Base-by-base conservation (phyloP, 768 basidiomycete species). In the Gloeopeniophorella convolvens region DNA sequence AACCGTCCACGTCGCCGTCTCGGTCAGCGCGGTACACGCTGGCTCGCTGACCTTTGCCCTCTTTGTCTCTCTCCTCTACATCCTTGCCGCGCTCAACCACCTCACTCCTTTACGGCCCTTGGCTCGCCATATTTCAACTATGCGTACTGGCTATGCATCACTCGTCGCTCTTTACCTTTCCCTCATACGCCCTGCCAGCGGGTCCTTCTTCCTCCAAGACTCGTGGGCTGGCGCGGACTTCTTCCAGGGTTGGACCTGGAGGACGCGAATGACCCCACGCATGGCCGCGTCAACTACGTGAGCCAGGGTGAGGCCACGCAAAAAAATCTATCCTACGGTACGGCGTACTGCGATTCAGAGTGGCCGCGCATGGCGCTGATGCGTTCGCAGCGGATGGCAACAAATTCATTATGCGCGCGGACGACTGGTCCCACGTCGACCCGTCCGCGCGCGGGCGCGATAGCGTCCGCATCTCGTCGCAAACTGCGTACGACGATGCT, bases 231-330 rank as follows among this genome's bases (percentile, higher is more conserved):
- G 73, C 31, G 7, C 46, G 11, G 66, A 68, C 58, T 84, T 84
- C 59, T 67, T 75, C 50, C 43, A 68, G 16, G 51, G 50, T 5
- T 84, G 74, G 68, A 63, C 59, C 1, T 83, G 75, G 70, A 78
- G 55, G 73, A 72, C 7, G 45, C 62, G 23, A 59, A 72, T 49
- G 82, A 84, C 60, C 81, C 80, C n/a, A 84, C 82, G 0, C 76
- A 82, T 53, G 82, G 82, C n/a, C 67, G 76, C 43, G 78, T 80
- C 50, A 76, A 82, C 63, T 83, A 79, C 53, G 70, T 82, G 28
- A 69, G 74, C 52, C 55, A 68, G 56, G 42, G 52, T 13, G 71
- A 72, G 2, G 76, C 81, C 0, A 42, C 67, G n/a, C 16, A 42
- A 0, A 60, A 61, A 1, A 76, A 76, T 48, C 66, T 82, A 27